phyloP scores from a whole-genome alignment of 2,329 filamentous ascomycete genomes.

The Exophiala alcalophila region DNA sequence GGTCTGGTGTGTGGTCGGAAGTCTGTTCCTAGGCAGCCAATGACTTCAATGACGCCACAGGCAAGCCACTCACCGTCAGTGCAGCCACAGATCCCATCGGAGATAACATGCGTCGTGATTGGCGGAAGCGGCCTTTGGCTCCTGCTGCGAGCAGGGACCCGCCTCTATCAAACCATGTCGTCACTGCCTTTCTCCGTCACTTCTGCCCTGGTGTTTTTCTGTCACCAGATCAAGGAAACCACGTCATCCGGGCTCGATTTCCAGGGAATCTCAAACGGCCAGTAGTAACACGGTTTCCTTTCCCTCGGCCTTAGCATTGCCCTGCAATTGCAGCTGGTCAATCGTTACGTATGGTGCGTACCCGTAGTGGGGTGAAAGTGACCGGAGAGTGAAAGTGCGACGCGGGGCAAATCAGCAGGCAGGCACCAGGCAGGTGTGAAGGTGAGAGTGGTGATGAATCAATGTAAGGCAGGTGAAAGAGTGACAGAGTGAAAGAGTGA shows the following conservation, averaged over 20 bases:
- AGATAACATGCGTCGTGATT: background rate
- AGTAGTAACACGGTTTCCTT: too few species aligned
- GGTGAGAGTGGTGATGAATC: too few species aligned
- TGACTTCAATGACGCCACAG: constrained; percentile 1
- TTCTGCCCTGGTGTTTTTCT: background rate
- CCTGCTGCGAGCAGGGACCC: background rate
- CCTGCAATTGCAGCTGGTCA: too few species aligned
- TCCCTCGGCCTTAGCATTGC: too few species aligned
- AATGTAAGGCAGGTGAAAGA: too few species aligned
- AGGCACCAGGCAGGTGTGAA: too few species aligned
- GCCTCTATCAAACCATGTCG: background rate
- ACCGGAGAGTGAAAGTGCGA: background rate
- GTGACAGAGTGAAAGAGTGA: background rate
- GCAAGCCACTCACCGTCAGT: constrained; percentile 1
- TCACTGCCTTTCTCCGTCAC: background rate
- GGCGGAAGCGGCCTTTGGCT: background rate
- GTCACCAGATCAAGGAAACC: constrained; percentile 2
- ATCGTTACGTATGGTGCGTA: too few species aligned
- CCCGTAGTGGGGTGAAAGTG: background rate
- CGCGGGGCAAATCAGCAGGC: constrained; percentile 10
- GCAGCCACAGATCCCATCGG: background rate
- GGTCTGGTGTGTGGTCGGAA: constrained; percentile 1
- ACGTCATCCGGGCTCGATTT: too few species aligned
- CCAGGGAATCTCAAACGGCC: too few species aligned
- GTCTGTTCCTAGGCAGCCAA: background rate